A percentile compares a stretch with the other conserved stretches of the same genome.
These are phyloP conservation scores for Eucalyptus albens DNA, from an alignment of 345 rosid genomes.

Conservation along the genomic window DNA sequence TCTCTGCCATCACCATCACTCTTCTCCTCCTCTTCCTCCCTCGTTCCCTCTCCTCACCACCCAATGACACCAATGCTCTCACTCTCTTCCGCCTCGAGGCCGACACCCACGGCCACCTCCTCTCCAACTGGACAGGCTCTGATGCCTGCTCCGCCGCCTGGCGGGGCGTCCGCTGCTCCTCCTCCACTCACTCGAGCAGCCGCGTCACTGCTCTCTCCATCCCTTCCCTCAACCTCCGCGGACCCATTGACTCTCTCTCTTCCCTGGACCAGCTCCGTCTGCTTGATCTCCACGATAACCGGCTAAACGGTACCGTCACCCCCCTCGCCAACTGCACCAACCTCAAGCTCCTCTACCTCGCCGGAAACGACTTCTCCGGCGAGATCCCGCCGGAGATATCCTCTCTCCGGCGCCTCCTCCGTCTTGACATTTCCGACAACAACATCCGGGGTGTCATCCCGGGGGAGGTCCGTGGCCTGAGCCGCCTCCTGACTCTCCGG, in stretches of 20 bases:
- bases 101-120: constrained; percentile 77
- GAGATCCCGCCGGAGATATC: constrained; percentile 57
- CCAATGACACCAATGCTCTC: constrained; percentile 67
- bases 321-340: constrained; percentile 55
- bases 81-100: constrained; percentile 70
- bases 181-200: constrained; percentile 24
- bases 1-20: neutral
- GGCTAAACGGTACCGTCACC: constrained; percentile 59
- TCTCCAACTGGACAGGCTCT: constrained; percentile 66
- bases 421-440: constrained; percentile 78
- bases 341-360: constrained; percentile 67
- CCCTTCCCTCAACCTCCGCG: constrained; percentile 64
- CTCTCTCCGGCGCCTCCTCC: constrained; percentile 40
- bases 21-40: neutral
- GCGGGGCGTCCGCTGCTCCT: constrained; percentile 76
- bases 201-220: constrained; percentile 51
- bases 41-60: neutral
- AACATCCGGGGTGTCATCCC: constrained; percentile 71
- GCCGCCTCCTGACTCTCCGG: constrained; percentile 61
- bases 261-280: constrained; percentile 71
- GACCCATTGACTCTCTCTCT: constrained; percentile 58
- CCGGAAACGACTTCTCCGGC: constrained; percentile 69
- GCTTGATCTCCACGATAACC: constrained; percentile 78
- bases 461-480: constrained; percentile 25
- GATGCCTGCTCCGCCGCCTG: constrained; percentile 58